Base-by-base conservation (phyloP, 2,329 filamentous ascomycete genomes). In the Hymenoscyphus salicellus region DNA sequence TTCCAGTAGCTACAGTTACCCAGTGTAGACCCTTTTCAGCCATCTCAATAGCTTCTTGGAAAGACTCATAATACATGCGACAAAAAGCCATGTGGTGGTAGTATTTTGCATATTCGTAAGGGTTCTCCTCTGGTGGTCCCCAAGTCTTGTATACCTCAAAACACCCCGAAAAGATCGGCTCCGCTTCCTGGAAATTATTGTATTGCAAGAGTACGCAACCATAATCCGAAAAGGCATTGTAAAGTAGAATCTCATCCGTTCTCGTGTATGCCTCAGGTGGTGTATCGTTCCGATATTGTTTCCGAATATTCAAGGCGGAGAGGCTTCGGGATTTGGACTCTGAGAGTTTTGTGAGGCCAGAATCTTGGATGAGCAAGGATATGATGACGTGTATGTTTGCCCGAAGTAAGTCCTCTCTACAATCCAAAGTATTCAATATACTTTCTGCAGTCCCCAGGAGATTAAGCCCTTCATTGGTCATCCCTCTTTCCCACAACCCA, bases 91-190 rank as follows among this genome's bases (percentile, higher is more conserved):
- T 64, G 32, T 60, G 58, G 30, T 64, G 58, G 60, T 71, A 69
- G 56, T 69, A 71, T 58, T 71, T 71, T 38, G 67, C 65, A 59
- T 71, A 67, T 60, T 71, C 69, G 30, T 66, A 71, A 2, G 69
- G 68, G 28, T 64, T 63, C 28, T 66, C 58, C 1, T 66, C 63
- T 41, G 68, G 66, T 1, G 64, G 26, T n/a, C 63, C 67, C 68
- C 68, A 70, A 2, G 10, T 38, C 7, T 60, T 58, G 57, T 69
- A 71, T 8, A 60, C 62, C 2, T 65, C 26, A 10, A 59, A 62
- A 49, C 66, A 69, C 7, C 46, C n/a, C 6, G 28, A 23, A 20
- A 66, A 63, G 10, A 72, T 65, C 14, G 28, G 30, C 10, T 62
- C 63, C 4, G 69, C 69, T 36, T 69, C 49, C n/a, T 65, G 57